Conservation (phyloP, 345 rosid species). For the Aquilaria yunnanensis region DNA sequence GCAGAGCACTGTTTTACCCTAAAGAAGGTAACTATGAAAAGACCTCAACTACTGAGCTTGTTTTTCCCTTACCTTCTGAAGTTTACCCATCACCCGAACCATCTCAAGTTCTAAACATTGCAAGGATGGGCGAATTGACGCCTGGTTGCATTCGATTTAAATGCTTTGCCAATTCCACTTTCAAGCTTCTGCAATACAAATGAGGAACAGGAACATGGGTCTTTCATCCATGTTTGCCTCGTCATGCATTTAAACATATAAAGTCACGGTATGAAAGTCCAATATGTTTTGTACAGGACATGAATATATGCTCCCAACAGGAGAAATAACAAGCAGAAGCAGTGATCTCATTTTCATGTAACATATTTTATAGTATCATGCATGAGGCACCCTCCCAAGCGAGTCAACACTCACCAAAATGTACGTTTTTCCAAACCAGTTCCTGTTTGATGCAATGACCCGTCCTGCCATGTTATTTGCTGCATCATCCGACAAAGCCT, state of each 20-base stretch:
- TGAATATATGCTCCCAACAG: neutral
- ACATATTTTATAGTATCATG: neutral
- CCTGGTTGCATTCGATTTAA: no score
- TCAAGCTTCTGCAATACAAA: constrained; percentile 1
- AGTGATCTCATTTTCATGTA: neutral
- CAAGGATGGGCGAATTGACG: no score
- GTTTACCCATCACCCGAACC: no score
- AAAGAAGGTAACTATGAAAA: constrained; percentile 4
- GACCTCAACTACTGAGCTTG: constrained; percentile 6
- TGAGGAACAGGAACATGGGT: no score
- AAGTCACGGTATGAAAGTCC: neutral
- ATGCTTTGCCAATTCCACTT: neutral
- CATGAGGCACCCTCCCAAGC: constrained; percentile 17
- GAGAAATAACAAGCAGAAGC: neutral
- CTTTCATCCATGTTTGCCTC: no score
- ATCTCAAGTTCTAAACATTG: no score
- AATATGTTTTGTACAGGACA: neutral
- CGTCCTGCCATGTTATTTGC: constrained; percentile 23
- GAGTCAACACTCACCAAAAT: constrained; percentile 22
- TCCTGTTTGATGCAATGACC: constrained; percentile 23
- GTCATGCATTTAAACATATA: no score
- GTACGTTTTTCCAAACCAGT: constrained; percentile 16
- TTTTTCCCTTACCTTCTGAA: constrained; percentile 3
- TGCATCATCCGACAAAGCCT: constrained; percentile 20
- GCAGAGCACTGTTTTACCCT: constrained; percentile 1